Evolutionary conservation across 2,329 filamentous ascomycete genomes (phyloP), one percentile per base, ranked within the genome.

Genomic region (Penicillium freii): DNA sequence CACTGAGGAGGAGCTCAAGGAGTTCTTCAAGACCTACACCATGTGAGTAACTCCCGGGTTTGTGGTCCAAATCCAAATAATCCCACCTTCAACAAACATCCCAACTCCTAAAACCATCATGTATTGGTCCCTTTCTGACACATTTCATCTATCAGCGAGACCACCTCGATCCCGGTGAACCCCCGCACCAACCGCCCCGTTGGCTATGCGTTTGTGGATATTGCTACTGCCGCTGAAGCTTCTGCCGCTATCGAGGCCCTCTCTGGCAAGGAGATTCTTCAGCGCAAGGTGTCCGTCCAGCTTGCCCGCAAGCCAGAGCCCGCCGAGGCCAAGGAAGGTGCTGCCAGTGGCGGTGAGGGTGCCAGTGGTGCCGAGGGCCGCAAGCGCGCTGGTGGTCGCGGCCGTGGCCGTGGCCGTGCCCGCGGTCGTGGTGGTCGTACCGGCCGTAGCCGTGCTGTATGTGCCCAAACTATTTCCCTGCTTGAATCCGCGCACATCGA

Each of bases 1-100:
- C 88, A 96, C 92, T 80, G 94, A 97, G 90, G 94, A 90, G 89
- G 92, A 97, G 88, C 91, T 99, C 86, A 96, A 95, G 86, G 90
- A 94, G 73, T 99, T 99, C 87, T 99, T 99, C 89, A 93, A 94
- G 86, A 90, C 88, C 81, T 97, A 96, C 86, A 89, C 94, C 84
- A 91, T 99, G 94, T 99, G 86, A 86, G 93, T 90, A 42, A 15
- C 33, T 29, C 15, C 42, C 46, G 44, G 5, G 13, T 31, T 15
- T 38, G 15, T 52, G 27, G 13, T 23, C 27, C 23, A n/a, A 10
- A 13, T 47, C 7, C 40, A 42, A 21, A 15, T 21, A 6, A 17
- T 29, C 48, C 43, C 44, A 29, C 23, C 43, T 51, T 44, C 19
- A 31, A 10, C 34, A 56, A 42, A 29, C 49, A 53, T 53, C 15